phyloP scores from a whole-genome alignment of 2,329 filamentous ascomycete species.

The Aureobasidium sp. region DNA sequence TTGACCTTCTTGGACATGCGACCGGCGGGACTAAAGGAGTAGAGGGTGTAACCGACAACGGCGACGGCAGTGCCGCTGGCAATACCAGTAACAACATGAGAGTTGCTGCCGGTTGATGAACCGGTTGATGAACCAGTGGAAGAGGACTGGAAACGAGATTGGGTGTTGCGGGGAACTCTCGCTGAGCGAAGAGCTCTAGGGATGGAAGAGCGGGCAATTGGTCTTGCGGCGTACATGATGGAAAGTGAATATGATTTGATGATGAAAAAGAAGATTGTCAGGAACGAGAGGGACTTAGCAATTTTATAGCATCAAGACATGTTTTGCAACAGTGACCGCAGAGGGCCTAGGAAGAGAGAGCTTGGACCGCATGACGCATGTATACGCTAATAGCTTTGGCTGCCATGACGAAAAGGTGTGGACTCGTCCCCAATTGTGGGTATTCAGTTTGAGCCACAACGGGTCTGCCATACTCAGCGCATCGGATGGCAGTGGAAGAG shows the following conservation, averaged over 20 bases:
- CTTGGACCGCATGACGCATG: constrained; percentile 4
- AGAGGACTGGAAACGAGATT: constrained; percentile 27
- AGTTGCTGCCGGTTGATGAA: constrained; percentile 24
- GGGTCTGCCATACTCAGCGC: neutral
- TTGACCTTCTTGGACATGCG: constrained; percentile 14
- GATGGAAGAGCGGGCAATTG: constrained; percentile 12
- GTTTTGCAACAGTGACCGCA: constrained; percentile 1
- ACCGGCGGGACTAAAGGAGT: constrained; percentile 43
- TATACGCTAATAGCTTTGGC: constrained; percentile 6
- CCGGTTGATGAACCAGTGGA: constrained; percentile 21
- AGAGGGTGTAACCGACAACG: constrained; percentile 44
- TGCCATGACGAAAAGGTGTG: neutral
- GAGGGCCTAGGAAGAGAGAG: neutral
- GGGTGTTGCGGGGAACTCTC: constrained; percentile 4
- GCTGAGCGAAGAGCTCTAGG: constrained; percentile 14
- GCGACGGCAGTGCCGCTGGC: constrained; percentile 45
- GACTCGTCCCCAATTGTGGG: neutral
- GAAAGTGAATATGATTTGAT: neutral
- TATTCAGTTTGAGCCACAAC: constrained; percentile 4
- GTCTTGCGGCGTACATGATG: constrained; percentile 15
- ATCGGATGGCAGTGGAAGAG: neutral
- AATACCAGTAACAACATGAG: constrained; percentile 41
- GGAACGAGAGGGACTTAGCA: neutral
- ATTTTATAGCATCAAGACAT: constrained; percentile 1
- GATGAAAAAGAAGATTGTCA: neutral